Conservation (phyloP, 192 early-diverging fungal species). For the Rhizoclosmatium sp. region DNA sequence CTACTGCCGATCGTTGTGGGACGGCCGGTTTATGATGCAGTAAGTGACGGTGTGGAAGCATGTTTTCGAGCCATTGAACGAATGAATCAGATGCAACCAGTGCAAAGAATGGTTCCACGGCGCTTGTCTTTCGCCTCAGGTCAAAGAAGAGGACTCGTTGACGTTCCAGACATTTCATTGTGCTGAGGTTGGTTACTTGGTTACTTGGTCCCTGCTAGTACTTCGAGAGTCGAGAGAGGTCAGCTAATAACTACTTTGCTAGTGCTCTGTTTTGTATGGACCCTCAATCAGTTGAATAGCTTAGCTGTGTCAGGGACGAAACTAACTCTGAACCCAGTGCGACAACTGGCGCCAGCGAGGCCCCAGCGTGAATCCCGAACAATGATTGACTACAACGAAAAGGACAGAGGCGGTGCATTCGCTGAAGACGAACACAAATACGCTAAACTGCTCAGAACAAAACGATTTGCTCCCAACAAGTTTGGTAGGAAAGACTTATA, state of each 20-base stretch:
- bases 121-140: slow-evolving; percentile 33
- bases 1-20: slow-evolving; percentile 35
- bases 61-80: background rate
- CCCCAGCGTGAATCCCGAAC: slow-evolving; percentile 42
- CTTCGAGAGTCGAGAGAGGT: background rate
- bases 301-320: background rate
- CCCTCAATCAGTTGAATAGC: slow-evolving; percentile 38
- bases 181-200: slow-evolving; percentile 29
- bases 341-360: slow-evolving; percentile 1
- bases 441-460: slow-evolving; percentile 73
- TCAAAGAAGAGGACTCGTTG: slow-evolving; percentile 22
- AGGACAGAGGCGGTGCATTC: slow-evolving; percentile 72
- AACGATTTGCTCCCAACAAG: slow-evolving; percentile 70
- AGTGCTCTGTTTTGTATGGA: slow-evolving; percentile 49
- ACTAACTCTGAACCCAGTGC: slow-evolving; percentile 5
- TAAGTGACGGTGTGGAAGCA: slow-evolving; percentile 1
- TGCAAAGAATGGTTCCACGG: slow-evolving; percentile 47
- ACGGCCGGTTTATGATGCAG: slow-evolving; percentile 37
- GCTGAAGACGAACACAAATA: slow-evolving; percentile 83
- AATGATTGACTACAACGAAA: slow-evolving; percentile 83
- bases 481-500: slow-evolving; percentile 50
- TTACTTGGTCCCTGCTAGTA: background rate
- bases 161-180: slow-evolving; percentile 48
- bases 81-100: slow-evolving; percentile 19
- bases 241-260: background rate